Base-by-base conservation (phyloP, 306 rosid genomes). In the Lathyrus oleraceus region DNA sequence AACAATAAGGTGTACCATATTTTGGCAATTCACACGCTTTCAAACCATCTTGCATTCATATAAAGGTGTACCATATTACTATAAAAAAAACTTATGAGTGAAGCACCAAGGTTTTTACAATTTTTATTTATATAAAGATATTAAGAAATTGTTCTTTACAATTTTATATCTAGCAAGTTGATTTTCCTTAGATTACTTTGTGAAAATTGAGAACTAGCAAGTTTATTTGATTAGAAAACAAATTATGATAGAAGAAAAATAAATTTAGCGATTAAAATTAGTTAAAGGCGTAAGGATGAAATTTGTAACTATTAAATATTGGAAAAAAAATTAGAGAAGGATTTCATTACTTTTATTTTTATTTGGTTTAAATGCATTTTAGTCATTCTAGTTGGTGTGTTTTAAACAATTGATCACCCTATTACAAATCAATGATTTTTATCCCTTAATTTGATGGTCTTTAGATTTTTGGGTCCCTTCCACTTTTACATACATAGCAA, bases 71-170 rank as follows among this genome's bases (percentile, higher is more conserved):
- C n/a, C n/a, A n/a, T 19, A 51, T 51, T 17, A 17, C 4, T 51
- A 19, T 6, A 35, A 35, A 38, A 15, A 9, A 51, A 49, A 21
- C 70, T 79, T 79, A 38, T 54, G 35, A 43, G 69, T 32, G 51
- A 81, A 79, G 82, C 65, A 53, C 58, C 38, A 52, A 5, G 49
- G 15, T 44, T 38, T 66, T 45, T 13, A 70, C 72, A 44, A 16
- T 56, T 62, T 69, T 32, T 72, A 10, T 53, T 21, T 10, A 10
- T 53, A 21, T 21, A 21, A 21, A 21, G 5, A 8, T 32, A 32
- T 32, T 4, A 16, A 13, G 15, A 23, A 53, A 10, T 15, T 53
- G 8, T 38, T 28, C 27, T 66, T 28, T 13, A 70, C 72, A 53
- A 17, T 63, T 69, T 32, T 73, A 4, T 61, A n/a, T 47, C 64